phyloP scores from a whole-genome alignment of 805 yeast genomes.

The Wickerhamiella nectarea region DNA sequence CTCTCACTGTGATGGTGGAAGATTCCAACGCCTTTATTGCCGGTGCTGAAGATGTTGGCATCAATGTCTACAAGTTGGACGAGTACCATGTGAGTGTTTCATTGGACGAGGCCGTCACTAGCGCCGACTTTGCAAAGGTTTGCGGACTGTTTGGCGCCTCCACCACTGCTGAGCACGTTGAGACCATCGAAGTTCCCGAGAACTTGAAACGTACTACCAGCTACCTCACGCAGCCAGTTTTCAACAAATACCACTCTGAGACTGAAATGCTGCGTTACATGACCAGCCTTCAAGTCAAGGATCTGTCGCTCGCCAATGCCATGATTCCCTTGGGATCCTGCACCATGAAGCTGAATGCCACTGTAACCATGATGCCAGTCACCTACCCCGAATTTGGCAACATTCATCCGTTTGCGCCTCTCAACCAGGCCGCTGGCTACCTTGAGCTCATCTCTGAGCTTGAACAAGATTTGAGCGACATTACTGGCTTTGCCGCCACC shows the following conservation, averaged over 20 bases:
- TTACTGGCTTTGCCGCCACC: slow-evolving; percentile 85
- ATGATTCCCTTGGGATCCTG: slow-evolving; percentile 98
- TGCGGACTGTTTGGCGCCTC: slow-evolving; percentile 44
- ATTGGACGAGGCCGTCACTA: slow-evolving; percentile 76
- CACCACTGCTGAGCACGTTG: slow-evolving; percentile 14
- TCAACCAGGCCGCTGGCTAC: slow-evolving; percentile 81
- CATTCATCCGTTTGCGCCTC: slow-evolving; percentile 88
- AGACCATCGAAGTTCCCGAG: slow-evolving; percentile 28
- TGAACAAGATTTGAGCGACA: slow-evolving; percentile 72
- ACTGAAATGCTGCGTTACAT: slow-evolving; percentile 88
- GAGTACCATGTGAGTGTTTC: slow-evolving; percentile 56
- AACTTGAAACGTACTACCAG: slow-evolving; percentile 20
- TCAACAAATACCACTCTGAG: slow-evolving; percentile 81
- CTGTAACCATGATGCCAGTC: slow-evolving; percentile 87
- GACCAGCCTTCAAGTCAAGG: slow-evolving; percentile 72
- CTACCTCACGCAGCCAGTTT: slow-evolving; percentile 55
- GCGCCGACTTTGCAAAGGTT: slow-evolving; percentile 45
- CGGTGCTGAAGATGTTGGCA: slow-evolving; percentile 48
- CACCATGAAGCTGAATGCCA: slow-evolving; percentile 93
- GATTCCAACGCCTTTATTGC: slow-evolving; percentile 43
- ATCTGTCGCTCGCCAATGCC: slow-evolving; percentile 83
- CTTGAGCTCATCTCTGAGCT: slow-evolving; percentile 58
- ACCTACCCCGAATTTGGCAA: slow-evolving; percentile 87
- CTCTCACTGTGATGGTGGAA: slow-evolving; percentile 47
- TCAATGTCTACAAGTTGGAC: slow-evolving; percentile 63